Evolutionary conservation across 345 rosid species (phyloP), one percentile per base, ranked within the genome.

Genomic region (Moringa oleifera): DNA sequence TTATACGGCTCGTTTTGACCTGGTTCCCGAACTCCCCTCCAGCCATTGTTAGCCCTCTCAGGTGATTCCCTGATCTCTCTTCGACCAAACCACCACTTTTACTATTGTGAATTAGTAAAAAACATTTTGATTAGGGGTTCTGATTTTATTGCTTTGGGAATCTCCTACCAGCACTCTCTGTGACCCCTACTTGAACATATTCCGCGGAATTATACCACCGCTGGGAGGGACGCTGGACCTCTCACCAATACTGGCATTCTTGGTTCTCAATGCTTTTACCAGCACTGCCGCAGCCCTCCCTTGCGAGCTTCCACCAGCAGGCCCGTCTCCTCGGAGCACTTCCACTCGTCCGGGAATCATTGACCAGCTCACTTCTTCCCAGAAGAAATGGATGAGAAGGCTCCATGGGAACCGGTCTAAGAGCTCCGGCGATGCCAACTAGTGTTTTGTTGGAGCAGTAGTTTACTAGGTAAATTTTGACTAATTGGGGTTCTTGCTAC

Each of bases 21-120:
- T 93, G 97, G 98, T 93, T 93, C 73, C 98, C 98, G 0, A 86
- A 85, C 69, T 72, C 96, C 51, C 97, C 97, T 77, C 94, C 97
- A 25, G 97, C 86, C 76, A 93, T 93, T 69, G 95, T 90, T 51
- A 81, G 79, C 65, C 98, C 98, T 52, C 94, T 93, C 75, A 90
- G 98, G 97, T 93, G 33, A 52, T 61, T 9, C n/a, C 47, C 51
- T 56, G 41, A n/a, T 10, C 55, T 54, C 63, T 36, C 37, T 24
- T 58, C 6, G 6, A 28, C 33, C 33, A 28, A 28, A 28, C 33
- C n/a, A n/a, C n/a, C 37, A 33, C 5, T 5, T 33, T 33, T 33
- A 4, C 11, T 5, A 33, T 33, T 33, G 37, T 33, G 11, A 33
- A n/a, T n/a, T n/a, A n/a, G n/a, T n/a, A n/a, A n/a, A n/a, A n/a